A percentile compares a stretch with the other conserved stretches of the same genome.
Evolutionary conservation across 1,284 basidiomycete species (phyloP).

Genomic region (Ganoderma lucidum): DNA sequence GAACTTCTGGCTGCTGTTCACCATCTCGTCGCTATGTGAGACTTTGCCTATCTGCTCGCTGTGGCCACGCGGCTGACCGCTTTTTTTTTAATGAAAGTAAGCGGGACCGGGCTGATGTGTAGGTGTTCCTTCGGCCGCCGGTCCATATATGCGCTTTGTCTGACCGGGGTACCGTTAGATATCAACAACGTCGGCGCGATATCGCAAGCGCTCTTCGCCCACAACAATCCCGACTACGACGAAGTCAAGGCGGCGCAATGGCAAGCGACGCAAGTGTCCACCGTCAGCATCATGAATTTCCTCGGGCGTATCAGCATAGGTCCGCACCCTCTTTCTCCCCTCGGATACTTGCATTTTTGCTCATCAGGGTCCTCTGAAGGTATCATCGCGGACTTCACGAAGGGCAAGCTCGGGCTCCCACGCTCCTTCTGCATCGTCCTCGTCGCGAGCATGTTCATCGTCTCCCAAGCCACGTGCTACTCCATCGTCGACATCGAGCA

Average conservation of each 20-base stretch:
- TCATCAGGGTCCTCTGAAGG: constrained; percentile 46
- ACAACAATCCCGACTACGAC: constrained; percentile 71
- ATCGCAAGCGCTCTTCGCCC: constrained; percentile 83
- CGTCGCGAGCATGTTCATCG: constrained; percentile 71
- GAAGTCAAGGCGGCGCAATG: constrained; percentile 71
- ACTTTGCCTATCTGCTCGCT: constrained; percentile 22
- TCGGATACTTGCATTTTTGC: neutral
- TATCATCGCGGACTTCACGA: constrained; percentile 77
- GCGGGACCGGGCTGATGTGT: constrained; percentile 92
- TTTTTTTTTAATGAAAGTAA: constrained; percentile 55
- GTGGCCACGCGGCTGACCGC: neutral
- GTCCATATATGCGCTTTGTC: constrained; percentile 4
- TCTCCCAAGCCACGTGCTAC: constrained; percentile 72
- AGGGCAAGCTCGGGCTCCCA: constrained; percentile 65
- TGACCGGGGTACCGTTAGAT: constrained; percentile 52
- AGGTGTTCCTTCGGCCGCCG: constrained; percentile 25
- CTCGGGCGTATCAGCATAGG: constrained; percentile 83
- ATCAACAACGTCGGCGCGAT: constrained; percentile 98
- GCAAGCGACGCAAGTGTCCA: constrained; percentile 89
- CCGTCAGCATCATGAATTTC: constrained; percentile 88
- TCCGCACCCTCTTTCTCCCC: constrained; percentile 30
- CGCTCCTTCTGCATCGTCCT: constrained; percentile 77
- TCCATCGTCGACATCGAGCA: constrained; percentile 64
- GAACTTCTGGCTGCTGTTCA: constrained; percentile 83
- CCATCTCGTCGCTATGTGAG: constrained; percentile 75